A percentile compares a stretch with the other conserved stretches of the same genome.
These are phyloP conservation scores for Alternaria sp. DNA, from an alignment of 2,329 filamentous ascomycete species.

Conservation along the genomic window DNA sequence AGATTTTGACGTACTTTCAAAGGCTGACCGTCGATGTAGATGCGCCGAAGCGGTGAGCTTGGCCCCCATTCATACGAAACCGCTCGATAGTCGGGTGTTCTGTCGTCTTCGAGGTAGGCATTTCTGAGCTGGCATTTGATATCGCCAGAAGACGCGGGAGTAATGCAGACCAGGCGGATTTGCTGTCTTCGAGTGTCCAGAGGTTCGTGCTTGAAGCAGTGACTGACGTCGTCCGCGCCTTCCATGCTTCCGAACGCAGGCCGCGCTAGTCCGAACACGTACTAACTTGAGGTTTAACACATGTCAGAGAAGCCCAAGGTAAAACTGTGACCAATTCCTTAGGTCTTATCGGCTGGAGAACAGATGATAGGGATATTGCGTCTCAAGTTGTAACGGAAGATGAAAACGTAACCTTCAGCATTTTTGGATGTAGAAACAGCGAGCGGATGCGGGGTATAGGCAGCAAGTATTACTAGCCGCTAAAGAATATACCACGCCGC, in stretches of 20 bases:
- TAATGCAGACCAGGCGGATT: neutral
- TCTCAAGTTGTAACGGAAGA: no score
- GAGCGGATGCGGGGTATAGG: neutral
- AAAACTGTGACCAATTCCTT: no score
- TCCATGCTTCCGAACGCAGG: neutral
- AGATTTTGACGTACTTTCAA: neutral
- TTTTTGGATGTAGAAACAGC: neutral
- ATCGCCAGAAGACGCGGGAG: neutral
- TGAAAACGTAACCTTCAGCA: neutral
- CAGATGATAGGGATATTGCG: no score
- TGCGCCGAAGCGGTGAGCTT: neutral
- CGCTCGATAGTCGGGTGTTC: neutral
- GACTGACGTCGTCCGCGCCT: neutral
- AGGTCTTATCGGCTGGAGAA: no score
- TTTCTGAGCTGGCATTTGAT: neutral
- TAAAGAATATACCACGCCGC: neutral
- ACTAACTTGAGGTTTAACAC: neutral
- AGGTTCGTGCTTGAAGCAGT: neutral
- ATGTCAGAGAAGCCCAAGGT: neutral
- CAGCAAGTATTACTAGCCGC: neutral
- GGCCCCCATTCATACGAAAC: neutral
- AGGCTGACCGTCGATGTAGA: neutral
- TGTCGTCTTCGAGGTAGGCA: neutral
- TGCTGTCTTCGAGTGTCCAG: neutral
- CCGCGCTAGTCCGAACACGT: neutral